Evolutionary conservation across 208 protist genomes (phyloP).

Genomic region (Crithidia bombi): DNA sequence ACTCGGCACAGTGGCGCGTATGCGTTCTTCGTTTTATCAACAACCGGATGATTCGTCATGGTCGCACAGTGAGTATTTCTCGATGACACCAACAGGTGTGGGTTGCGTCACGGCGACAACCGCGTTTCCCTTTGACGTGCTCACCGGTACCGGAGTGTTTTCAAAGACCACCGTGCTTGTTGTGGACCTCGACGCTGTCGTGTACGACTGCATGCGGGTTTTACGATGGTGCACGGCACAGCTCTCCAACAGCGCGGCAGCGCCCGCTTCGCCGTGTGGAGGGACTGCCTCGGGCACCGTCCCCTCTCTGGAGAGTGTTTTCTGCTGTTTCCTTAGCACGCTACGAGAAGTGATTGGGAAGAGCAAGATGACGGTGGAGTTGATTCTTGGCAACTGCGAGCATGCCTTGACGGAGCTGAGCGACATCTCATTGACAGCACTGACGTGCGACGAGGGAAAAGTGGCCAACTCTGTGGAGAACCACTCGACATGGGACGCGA

Average conservation of each 20-base stretch:
- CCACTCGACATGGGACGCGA: neutral
- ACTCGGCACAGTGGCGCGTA: neutral
- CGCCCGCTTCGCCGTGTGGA: neutral
- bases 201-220: slow-evolving; percentile 23
- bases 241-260: neutral
- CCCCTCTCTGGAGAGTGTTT: slow-evolving; percentile 6
- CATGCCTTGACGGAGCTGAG: slow-evolving; percentile 4
- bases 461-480: neutral
- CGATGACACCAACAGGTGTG: neutral
- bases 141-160: slow-evolving; percentile 4
- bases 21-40: neutral
- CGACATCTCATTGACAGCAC: neutral
- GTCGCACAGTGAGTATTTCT: neutral
- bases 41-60: neutral
- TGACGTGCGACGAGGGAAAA: neutral
- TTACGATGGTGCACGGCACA: slow-evolving; percentile 2
- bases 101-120: slow-evolving; percentile 3
- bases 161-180: slow-evolving; percentile 7
- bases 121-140: slow-evolving; percentile 21
- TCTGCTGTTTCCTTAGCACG: slow-evolving; percentile 19
- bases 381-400: slow-evolving; percentile 24
- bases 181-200: slow-evolving; percentile 21
- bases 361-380: slow-evolving; percentile 6
- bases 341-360: neutral
- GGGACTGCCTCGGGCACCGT: neutral